Percentiles rank a stretch among this genome's conserved stretches.
Conservation (phyloP, 192 early-diverging fungal genomes). For the Entomortierella beljakovae region DNA sequence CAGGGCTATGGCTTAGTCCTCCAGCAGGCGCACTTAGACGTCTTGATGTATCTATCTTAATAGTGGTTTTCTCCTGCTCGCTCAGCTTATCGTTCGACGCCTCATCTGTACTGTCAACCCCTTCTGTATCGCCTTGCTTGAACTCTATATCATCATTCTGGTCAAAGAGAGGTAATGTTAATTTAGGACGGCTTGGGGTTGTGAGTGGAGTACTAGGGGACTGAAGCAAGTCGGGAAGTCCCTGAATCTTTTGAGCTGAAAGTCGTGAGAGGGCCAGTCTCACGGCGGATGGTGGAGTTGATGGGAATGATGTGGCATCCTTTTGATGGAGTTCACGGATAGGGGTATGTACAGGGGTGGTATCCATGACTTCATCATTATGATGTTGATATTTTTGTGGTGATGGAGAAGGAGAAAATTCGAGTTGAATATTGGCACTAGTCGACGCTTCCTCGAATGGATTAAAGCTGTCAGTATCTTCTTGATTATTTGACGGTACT, state of each 20-base stretch:
- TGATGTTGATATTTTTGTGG: not conserved
- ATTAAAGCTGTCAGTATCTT: not conserved
- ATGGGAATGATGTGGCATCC: not conserved
- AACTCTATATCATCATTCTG: not conserved
- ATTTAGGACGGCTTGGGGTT: not conserved
- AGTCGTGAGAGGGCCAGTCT: conserved; percentile 25
- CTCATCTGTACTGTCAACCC: not conserved
- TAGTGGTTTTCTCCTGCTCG: not conserved
- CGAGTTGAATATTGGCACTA: not conserved
- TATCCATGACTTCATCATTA: not conserved
- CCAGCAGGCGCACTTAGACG: conserved; percentile 25
- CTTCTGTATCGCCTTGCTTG: not conserved
- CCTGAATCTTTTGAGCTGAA: conserved; percentile 20
- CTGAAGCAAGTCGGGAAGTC: conserved; percentile 26
- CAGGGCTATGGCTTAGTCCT: conserved; percentile 13
- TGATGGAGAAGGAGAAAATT: not conserved
- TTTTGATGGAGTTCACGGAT: conserved; percentile 1
- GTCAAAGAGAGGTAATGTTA: not conserved
- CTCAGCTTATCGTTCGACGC: not conserved
- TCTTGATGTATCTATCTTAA: not conserved
- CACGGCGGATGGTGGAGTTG: conserved; percentile 11
- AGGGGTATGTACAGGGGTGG: conserved; percentile 25
- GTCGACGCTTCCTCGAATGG: not conserved
- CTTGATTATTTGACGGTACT: not conserved
- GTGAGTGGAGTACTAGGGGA: not conserved